phyloP scores from a whole-genome alignment of 208 protist genomes.

The Trichomonas vaginalis region DNA sequence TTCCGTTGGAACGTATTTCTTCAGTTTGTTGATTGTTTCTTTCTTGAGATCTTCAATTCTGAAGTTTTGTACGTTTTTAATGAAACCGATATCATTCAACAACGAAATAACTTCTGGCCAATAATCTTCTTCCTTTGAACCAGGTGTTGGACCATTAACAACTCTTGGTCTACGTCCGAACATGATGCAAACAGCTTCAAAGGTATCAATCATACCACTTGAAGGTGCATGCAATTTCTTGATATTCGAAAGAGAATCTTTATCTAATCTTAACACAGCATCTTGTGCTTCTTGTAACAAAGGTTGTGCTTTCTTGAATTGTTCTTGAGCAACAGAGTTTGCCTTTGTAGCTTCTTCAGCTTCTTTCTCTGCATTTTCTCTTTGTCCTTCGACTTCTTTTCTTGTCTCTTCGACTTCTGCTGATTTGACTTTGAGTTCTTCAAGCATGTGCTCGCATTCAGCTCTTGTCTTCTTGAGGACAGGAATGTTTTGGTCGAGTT shows the following conservation, averaged over 20 bases:
- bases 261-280: background rate
- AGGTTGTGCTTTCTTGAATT: background rate
- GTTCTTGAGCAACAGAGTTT: background rate
- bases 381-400: background rate
- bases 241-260: background rate
- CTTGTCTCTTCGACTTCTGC: background rate
- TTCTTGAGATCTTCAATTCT: constrained; percentile 82
- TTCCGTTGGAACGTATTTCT: constrained; percentile 69
- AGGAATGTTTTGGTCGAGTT: background rate
- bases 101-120: background rate
- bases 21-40: constrained; percentile 69
- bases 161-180: background rate
- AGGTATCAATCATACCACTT: background rate
- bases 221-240: background rate
- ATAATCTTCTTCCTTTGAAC: constrained; percentile 13
- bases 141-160: background rate
- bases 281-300: background rate
- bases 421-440: background rate
- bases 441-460: background rate
- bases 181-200: constrained; percentile 19
- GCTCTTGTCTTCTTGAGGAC: background rate
- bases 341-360: background rate
- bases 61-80: constrained; percentile 76
- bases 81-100: constrained; percentile 76
- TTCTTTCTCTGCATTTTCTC: background rate